phyloP scores from a whole-genome alignment of 441 rosid genomes.

The Eugenia klotzschiana region DNA sequence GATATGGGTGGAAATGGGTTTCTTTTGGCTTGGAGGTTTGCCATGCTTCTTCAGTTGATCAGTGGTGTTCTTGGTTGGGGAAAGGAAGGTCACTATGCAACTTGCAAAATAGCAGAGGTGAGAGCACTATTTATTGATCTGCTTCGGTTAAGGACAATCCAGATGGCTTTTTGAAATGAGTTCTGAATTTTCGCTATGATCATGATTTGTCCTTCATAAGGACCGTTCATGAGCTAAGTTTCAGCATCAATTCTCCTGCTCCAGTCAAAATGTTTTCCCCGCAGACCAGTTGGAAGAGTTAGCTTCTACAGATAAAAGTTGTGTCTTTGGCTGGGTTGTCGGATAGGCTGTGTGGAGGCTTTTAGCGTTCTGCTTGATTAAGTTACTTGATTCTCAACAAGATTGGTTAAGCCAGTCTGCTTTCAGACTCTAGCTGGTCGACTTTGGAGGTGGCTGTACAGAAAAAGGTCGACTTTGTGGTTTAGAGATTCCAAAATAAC shows the following conservation, averaged over 20 bases:
- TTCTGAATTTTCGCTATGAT: background rate
- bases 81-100: slow-evolving; percentile 69
- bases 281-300: background rate
- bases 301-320: background rate
- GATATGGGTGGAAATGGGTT: slow-evolving; percentile 5
- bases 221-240: background rate
- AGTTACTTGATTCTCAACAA: background rate
- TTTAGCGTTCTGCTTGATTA: background rate
- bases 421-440: background rate
- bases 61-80: slow-evolving; percentile 73
- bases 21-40: slow-evolving; percentile 21
- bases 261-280: background rate
- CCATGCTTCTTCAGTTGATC: slow-evolving; percentile 43
- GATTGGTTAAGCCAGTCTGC: background rate
- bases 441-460: background rate
- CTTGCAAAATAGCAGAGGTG: slow-evolving; percentile 87
- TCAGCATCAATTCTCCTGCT: background rate
- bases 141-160: background rate
- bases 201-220: background rate
- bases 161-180: background rate
- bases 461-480: background rate
- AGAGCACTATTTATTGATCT: background rate
- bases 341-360: background rate
- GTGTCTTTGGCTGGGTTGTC: background rate
- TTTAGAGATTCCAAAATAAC: background rate